A percentile compares a stretch with the other conserved stretches of the same genome.
Evolutionary conservation across 202 grass and related monocot genomes (phyloP).

Genomic region (Bolboschoenoplectus hybrid): DNA sequence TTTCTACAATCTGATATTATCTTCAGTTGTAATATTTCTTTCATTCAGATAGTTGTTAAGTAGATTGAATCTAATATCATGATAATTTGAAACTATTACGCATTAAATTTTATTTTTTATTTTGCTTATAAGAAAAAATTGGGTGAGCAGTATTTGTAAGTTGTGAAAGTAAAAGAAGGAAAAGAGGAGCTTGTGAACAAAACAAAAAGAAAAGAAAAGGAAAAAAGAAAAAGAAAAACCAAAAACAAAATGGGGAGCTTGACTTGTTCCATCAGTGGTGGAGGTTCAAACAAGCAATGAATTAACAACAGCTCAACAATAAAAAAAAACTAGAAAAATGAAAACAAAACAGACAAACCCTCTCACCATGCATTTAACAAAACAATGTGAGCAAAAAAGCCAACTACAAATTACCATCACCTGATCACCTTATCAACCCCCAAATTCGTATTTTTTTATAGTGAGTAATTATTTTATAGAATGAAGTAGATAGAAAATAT

Average conservation of each 20-base stretch:
- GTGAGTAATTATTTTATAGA: too few relatives aligned
- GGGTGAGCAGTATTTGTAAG: background rate
- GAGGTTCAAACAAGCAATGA: background rate
- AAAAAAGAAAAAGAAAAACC: background rate
- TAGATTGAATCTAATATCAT: too few relatives aligned
- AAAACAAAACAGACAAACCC: too few relatives aligned
- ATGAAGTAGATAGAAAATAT: too few relatives aligned
- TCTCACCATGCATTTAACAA: background rate
- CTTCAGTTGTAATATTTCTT: too few relatives aligned
- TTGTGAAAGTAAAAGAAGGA: background rate
- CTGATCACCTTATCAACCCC: background rate
- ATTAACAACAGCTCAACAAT: background rate
- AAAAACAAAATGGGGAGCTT: conserved; percentile 27
- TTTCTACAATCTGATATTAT: too few relatives aligned
- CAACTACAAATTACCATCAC: background rate
- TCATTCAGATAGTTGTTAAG: too few relatives aligned
- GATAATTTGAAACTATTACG: too few relatives aligned
- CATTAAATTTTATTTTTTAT: background rate
- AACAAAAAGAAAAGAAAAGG: background rate
- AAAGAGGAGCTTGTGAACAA: background rate
- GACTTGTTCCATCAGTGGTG: conserved; percentile 26
- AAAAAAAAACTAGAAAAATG: too few relatives aligned
- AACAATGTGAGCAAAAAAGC: background rate
- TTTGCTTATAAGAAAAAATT: background rate
- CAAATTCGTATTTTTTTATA: too few relatives aligned